A percentile compares a stretch with the other conserved stretches of the same genome.
Evolutionary conservation across 2,329 filamentous ascomycete genomes (phyloP).

Genomic region (Scleromitrula shiraiana): DNA sequence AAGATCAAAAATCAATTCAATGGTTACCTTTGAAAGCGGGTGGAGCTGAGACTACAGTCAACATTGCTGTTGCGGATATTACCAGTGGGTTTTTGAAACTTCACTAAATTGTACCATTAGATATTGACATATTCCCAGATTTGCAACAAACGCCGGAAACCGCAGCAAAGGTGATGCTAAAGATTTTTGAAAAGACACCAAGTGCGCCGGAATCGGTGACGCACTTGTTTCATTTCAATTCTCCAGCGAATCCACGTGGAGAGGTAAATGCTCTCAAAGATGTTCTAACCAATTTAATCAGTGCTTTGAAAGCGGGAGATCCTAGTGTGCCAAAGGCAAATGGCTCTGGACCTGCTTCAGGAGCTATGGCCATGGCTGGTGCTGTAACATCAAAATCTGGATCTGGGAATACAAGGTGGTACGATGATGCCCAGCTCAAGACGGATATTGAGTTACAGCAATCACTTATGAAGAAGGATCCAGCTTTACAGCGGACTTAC

Average conservation of each 20-base stretch:
- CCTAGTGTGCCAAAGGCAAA: constrained; percentile 26
- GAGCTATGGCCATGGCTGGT: constrained; percentile 70
- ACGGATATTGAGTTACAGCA: constrained; percentile 76
- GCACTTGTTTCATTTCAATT: constrained; percentile 87
- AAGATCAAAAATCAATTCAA: constrained; percentile 64
- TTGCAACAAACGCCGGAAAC: constrained; percentile 89
- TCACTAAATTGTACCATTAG: constrained; percentile 1
- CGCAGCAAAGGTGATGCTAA: constrained; percentile 87
- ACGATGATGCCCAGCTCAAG: constrained; percentile 73
- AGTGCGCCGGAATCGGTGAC: constrained; percentile 52
- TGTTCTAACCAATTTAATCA: constrained; percentile 67
- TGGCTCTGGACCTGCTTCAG: constrained; percentile 43
- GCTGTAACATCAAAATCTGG: constrained; percentile 47
- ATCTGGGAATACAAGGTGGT: constrained; percentile 52
- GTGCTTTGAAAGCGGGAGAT: constrained; percentile 41
- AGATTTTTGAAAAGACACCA: constrained; percentile 70
- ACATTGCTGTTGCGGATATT: constrained; percentile 66
- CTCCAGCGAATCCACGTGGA: constrained; percentile 60
- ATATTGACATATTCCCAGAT: constrained; percentile 44
- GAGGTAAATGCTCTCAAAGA: constrained; percentile 85
- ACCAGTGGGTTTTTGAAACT: constrained; percentile 54
- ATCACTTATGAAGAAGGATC: constrained; percentile 76
- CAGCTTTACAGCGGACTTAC: constrained; percentile 71
- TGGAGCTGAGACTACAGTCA: constrained; percentile 55
- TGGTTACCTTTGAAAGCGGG: constrained; percentile 67